Evolutionary conservation across 768 basidiomycete species (phyloP).

Genomic region (Piloderma croceum): DNA sequence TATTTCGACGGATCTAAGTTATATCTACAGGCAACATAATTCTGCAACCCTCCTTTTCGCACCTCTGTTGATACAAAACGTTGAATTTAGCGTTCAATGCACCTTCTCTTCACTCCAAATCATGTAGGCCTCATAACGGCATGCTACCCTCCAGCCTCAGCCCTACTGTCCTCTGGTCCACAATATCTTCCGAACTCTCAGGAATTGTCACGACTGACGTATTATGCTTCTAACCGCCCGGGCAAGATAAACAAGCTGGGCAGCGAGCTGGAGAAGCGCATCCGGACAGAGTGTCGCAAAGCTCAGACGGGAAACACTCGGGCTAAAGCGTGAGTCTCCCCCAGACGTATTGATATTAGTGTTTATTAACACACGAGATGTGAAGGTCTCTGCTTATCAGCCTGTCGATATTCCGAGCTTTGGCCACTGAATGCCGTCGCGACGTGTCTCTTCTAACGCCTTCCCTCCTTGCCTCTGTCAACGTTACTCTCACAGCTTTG

Average conservation of each 20-base stretch:
- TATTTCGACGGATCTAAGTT: no score
- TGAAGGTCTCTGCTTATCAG: conserved; percentile 79
- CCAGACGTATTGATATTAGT: conserved; percentile 1
- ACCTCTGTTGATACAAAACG: no score
- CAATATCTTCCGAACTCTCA: conserved; percentile 78
- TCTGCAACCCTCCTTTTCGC: no score
- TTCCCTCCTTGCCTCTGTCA: conserved; percentile 61
- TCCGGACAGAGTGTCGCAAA: conserved; percentile 58
- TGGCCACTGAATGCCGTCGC: conserved; percentile 82
- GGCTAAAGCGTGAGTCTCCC: conserved; percentile 64
- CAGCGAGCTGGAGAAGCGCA: conserved; percentile 70
- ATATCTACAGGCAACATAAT: no score
- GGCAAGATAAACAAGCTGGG: conserved; percentile 76
- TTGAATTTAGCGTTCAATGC: conserved; percentile 39
- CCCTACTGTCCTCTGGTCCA: conserved; percentile 68
- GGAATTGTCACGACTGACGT: conserved; percentile 79
- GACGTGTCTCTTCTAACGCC: conserved; percentile 74
- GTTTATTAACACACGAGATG: conserved; percentile 1
- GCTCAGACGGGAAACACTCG: conserved; percentile 71
- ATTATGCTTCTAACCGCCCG: conserved; percentile 80
- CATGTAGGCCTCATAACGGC: conserved; percentile 80
- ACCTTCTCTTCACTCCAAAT: conserved; percentile 71
- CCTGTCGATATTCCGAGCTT: conserved; percentile 71
- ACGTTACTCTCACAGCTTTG: conserved; percentile 47
- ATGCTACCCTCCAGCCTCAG: conserved; percentile 79